Base-by-base conservation (phyloP, 2,329 filamentous ascomycete species). In the Neocucurbitaria cava region DNA sequence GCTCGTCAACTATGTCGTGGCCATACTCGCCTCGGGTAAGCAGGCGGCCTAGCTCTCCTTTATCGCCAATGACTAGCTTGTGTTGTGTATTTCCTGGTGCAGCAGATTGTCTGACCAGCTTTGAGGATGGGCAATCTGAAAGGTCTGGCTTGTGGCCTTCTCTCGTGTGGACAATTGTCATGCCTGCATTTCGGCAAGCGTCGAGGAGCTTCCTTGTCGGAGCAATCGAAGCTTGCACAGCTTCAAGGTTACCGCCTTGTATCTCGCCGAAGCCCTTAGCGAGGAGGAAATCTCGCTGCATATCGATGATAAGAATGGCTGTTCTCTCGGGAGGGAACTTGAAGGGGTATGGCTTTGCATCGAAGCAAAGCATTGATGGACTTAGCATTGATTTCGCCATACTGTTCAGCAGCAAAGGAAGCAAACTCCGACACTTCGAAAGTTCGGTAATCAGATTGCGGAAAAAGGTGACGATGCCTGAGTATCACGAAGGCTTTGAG, bases 1-100 rank as follows among this genome's bases (percentile, higher is more conserved):
- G 72, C 60, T 84, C 83, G 63, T 84, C 81, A 18, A 85, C 75
- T 38, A 85, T 78, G 62, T 83, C 82, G 61, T 85, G 83, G 8
- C 82, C 82, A 50, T 81, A 80, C 68, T 85, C 82, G 28, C 83
- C 83, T 23, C 81, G 75, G 7, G 82, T 77, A 2, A 86, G 73
- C 6, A 85, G 70, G 42, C 81, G 71, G n/a, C 83, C 83, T 73
- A 84, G 81, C 3, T 80, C 75, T 2, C 82, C 82, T 46, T 76
- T 69, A 58, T 85, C 83, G 11, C 83, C 83, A 55, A 86, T 84
- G 17, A 76, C 76, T 49, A 80, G 72, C 3, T 68, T 74, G 65
- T 81, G 76, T 49, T 80, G 77, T 15, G 65, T 73, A 24, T 76
- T 75, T 5, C 76, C 76, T 0, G 81, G 83, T 5, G 80, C 76